phyloP scores from a whole-genome alignment of 23 red algal species.

The Gracilariopsis chorda region DNA sequence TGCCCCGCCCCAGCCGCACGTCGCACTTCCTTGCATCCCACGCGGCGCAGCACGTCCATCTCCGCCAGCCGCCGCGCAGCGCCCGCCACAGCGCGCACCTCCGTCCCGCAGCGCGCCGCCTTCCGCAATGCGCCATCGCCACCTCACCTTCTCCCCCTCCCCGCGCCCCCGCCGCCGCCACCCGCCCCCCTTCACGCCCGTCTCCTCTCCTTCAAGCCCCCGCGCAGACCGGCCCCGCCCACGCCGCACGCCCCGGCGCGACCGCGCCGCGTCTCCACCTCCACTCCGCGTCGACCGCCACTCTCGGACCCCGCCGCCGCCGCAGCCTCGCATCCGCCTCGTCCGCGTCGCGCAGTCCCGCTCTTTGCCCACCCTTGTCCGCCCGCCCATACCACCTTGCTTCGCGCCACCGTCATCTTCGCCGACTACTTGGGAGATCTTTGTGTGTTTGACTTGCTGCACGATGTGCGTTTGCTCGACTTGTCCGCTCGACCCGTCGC shows the following conservation, averaged over 20 bases:
- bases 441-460: background rate
- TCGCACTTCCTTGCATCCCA: too few species aligned
- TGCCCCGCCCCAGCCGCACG: too few species aligned
- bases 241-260: background rate
- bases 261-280: background rate
- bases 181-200: background rate
- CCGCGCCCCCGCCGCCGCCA: too few species aligned
- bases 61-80: too few species aligned
- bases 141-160: too few species aligned
- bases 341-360: background rate
- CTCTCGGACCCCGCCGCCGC: background rate
- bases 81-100: too few species aligned
- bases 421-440: background rate
- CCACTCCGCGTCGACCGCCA: background rate
- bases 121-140: background rate
- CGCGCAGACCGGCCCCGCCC: background rate
- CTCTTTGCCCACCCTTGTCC: background rate
- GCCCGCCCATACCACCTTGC: background rate
- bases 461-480: background rate
- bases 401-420: background rate
- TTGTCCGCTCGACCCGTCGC: background rate
- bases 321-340: background rate
- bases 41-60: too few species aligned
- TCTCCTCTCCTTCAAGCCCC: slow-evolving; percentile 1
- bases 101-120: background rate